phyloP scores from a whole-genome alignment of 306 rosid species.

The Alnus rubra region DNA sequence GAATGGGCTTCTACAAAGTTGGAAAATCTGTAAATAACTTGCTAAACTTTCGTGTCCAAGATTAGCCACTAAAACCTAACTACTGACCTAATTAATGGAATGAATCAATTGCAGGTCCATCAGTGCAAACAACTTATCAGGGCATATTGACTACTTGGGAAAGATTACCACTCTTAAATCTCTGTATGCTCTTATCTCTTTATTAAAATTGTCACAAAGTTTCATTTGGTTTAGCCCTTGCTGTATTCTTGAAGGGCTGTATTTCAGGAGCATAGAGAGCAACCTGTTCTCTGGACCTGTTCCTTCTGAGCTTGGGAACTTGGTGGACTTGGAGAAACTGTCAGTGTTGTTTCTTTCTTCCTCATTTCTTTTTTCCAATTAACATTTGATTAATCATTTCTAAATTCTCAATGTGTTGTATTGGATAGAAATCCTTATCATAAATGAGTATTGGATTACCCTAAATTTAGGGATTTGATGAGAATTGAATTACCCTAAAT shows the following conservation, averaged over 20 bases:
- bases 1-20: constrained; percentile 36
- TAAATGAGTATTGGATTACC: too few species aligned
- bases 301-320: constrained; percentile 15
- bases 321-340: constrained; percentile 27
- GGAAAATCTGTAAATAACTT: constrained; percentile 30
- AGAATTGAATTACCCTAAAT: too few species aligned
- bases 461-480: too few species aligned
- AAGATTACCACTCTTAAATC: constrained; percentile 15
- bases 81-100: constrained; percentile 2
- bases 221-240: neutral
- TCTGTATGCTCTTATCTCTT: constrained; percentile 17
- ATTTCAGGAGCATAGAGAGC: constrained; percentile 28
- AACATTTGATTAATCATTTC: too few species aligned
- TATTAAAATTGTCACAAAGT: neutral
- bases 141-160: constrained; percentile 29
- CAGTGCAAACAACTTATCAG: constrained; percentile 29
- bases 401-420: too few species aligned
- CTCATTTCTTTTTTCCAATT: neutral
- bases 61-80: neutral
- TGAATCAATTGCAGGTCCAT: constrained; percentile 13
- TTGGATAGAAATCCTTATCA: too few species aligned
- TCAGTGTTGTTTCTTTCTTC: neutral
- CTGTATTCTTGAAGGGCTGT: neutral
- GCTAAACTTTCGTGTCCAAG: neutral
- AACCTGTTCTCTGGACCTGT: constrained; percentile 11